phyloP scores from a whole-genome alignment of 139 green algal genomes.

The Marvania coccoides region DNA sequence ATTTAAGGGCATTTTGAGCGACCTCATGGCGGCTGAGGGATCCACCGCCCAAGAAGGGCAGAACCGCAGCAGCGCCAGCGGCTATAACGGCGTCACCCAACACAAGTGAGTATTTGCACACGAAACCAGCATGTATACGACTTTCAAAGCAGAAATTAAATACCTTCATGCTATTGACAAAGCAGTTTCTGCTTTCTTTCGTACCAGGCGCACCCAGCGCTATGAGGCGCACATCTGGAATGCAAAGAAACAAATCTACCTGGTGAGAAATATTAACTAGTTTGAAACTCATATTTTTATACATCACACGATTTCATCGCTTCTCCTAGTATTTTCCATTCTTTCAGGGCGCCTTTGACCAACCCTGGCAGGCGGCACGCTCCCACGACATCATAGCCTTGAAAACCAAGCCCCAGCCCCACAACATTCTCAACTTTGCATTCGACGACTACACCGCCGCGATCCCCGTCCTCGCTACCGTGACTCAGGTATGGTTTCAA shows the following conservation, averaged over 20 bases:
- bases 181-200: background rate
- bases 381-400: background rate
- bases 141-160: background rate
- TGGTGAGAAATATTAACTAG: no score
- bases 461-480: background rate
- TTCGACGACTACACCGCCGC: background rate
- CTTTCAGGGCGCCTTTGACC: background rate
- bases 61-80: conserved; percentile 10
- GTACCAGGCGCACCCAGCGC: conserved; percentile 27
- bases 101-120: conserved; percentile 26
- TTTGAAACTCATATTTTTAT: no score
- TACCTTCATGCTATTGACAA: background rate
- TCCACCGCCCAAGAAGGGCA: no score
- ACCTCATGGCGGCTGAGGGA: no score
- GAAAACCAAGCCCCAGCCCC: background rate
- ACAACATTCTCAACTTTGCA: background rate
- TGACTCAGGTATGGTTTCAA: background rate
- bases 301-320: no score
- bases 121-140: background rate
- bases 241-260: conserved; percentile 43
- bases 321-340: no score
- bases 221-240: conserved; percentile 45
- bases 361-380: background rate
- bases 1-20: no score
- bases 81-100: conserved; percentile 30